Evolutionary conservation across 169 alveolate species (phyloP).

Genomic region (Cryptosporidium ryanae): DNA sequence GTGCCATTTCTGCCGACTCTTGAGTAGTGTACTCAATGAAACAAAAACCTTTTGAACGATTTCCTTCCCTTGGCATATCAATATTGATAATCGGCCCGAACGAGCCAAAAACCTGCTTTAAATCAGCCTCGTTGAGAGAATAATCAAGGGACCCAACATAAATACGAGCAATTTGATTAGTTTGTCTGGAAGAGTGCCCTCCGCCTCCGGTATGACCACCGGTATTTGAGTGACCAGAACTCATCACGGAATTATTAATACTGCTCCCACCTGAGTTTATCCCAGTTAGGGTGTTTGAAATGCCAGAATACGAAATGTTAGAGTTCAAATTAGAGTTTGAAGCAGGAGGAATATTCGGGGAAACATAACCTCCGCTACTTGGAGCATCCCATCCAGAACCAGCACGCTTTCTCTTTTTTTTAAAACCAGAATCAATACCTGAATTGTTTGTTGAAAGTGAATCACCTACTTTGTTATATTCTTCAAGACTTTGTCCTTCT

Average conservation of each 20-base stretch:
- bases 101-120: constrained; percentile 79
- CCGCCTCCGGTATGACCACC: constrained; percentile 13
- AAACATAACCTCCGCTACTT: constrained; percentile 28
- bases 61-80: constrained; percentile 84
- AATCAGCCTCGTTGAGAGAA: constrained; percentile 79
- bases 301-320: constrained; percentile 1
- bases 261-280: constrained; percentile 12
- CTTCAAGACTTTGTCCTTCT: constrained; percentile 61
- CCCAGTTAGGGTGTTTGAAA: constrained; percentile 8
- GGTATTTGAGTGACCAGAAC: not conserved
- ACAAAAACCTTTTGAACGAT: constrained; percentile 82
- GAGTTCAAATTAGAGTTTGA: constrained; percentile 2
- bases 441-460: constrained; percentile 40
- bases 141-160: constrained; percentile 82
- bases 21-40: constrained; percentile 81
- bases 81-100: constrained; percentile 79
- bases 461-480: constrained; percentile 37
- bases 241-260: not conserved
- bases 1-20: constrained; percentile 82
- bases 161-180: constrained; percentile 78
- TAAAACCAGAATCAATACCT: constrained; percentile 49
- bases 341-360: constrained; percentile 51
- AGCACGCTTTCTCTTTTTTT: constrained; percentile 48
- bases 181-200: constrained; percentile 17
- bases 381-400: constrained; percentile 75